These are phyloP conservation scores for Biscogniauxia sp. DNA, from an alignment of 2,329 filamentous ascomycete species.

Conservation along the genomic window DNA sequence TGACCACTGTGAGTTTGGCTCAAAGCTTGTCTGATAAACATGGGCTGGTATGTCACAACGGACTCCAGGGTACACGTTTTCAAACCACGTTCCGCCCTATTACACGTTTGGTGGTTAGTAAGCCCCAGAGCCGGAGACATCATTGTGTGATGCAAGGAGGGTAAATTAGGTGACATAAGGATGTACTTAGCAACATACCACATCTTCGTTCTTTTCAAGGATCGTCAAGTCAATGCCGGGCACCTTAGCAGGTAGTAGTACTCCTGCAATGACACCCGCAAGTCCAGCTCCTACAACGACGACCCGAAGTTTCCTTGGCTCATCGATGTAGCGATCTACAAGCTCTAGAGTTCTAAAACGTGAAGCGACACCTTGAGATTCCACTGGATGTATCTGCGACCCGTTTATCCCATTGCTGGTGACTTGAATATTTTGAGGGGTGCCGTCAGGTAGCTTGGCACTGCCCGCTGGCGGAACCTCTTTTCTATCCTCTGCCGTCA, in stretches of 20 bases:
- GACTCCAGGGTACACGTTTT: slow-evolving; percentile 61
- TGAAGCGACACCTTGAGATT: not conserved
- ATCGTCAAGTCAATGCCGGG: slow-evolving; percentile 64
- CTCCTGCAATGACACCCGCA: slow-evolving; percentile 61
- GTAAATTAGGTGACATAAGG: not conserved
- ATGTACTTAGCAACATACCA: slow-evolving; percentile 44
- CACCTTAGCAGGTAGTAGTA: slow-evolving; percentile 66
- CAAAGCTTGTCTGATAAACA: slow-evolving; percentile 68
- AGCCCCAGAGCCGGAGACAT: not conserved
- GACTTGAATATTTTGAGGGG: not conserved
- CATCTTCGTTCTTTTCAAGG: slow-evolving; percentile 65
- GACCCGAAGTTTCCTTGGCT: slow-evolving; percentile 49
- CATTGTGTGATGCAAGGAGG: not conserved
- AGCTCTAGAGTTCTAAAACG: slow-evolving; percentile 4
- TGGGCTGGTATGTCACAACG: slow-evolving; percentile 68
- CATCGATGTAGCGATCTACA: slow-evolving; percentile 40
- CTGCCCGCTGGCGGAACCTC: not conserved
- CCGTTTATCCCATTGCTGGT: not conserved
- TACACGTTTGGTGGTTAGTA: not conserved
- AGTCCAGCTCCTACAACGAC: slow-evolving; percentile 65
- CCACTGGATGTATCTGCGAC: not conserved
- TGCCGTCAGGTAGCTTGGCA: not conserved
- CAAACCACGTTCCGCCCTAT: slow-evolving; percentile 53
- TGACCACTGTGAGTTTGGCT: slow-evolving; percentile 66
- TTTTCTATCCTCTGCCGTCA: not conserved